These are phyloP conservation scores for Claviceps sp. DNA, from an alignment of 2,329 filamentous ascomycete genomes.

Conservation along the genomic window DNA sequence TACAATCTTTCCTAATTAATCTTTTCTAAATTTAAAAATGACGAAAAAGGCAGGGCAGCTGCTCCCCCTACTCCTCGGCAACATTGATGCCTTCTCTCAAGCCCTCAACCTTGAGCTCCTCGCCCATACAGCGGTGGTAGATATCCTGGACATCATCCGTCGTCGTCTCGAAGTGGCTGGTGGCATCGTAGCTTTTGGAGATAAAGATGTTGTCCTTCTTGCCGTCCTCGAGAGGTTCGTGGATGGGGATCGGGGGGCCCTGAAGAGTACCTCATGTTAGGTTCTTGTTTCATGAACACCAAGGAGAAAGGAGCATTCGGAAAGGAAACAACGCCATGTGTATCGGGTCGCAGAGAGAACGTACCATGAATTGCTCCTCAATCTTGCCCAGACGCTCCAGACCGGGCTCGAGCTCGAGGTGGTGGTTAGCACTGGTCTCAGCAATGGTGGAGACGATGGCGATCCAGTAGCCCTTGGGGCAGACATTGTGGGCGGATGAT, in stretches of 20 bases:
- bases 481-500: slow-evolving; percentile 92
- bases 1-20: background rate
- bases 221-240: slow-evolving; percentile 77
- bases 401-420: slow-evolving; percentile 84
- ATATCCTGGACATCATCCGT: slow-evolving; percentile 91
- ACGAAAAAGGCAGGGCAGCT: background rate
- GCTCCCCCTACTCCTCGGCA: slow-evolving; percentile 42
- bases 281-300: too few relatives aligned
- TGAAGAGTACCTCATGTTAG: slow-evolving; percentile 13
- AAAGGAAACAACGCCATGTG: background rate
- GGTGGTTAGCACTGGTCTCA: slow-evolving; percentile 82
- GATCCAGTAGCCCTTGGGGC: slow-evolving; percentile 97
- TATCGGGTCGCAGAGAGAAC: slow-evolving; percentile 8
- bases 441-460: slow-evolving; percentile 97
- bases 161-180: slow-evolving; percentile 89
- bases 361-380: slow-evolving; percentile 91
- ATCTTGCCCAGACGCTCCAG: slow-evolving; percentile 85
- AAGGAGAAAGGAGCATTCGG: background rate
- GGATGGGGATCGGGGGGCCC: slow-evolving; percentile 79
- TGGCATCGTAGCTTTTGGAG: slow-evolving; percentile 96
- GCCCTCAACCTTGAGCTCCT: slow-evolving; percentile 79
- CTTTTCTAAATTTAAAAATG: background rate
- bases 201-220: slow-evolving; percentile 86
- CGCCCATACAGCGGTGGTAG: slow-evolving; percentile 68
- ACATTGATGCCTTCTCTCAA: slow-evolving; percentile 69